Evolutionary conservation across 805 yeast genomes (phyloP).

Genomic region (Yamadazyma kitorensis): DNA sequence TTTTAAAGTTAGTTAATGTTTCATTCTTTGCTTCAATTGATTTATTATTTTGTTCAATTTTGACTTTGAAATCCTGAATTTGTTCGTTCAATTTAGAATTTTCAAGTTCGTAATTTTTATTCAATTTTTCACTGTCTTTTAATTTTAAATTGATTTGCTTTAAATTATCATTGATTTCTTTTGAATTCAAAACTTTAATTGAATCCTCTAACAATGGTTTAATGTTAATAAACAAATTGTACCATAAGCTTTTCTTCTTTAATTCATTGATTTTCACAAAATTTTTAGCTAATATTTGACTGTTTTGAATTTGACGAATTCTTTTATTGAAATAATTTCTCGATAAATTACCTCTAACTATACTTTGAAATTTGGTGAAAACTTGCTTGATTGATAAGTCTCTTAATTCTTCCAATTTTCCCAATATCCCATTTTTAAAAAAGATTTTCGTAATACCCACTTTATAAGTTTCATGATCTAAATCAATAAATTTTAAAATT

Average conservation of each 20-base stretch:
- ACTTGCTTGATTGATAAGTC: slow-evolving; percentile 59
- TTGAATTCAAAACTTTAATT: slow-evolving; percentile 55
- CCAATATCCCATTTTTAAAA: slow-evolving; percentile 74
- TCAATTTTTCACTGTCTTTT: slow-evolving; percentile 33
- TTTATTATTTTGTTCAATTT: slow-evolving; percentile 24
- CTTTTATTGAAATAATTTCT: slow-evolving; percentile 47
- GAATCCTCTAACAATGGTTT: slow-evolving; percentile 74
- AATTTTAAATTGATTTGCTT: slow-evolving; percentile 45
- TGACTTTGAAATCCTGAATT: slow-evolving; percentile 31
- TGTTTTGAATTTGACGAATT: slow-evolving; percentile 65
- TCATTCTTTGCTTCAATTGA: slow-evolving; percentile 46
- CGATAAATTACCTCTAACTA: slow-evolving; percentile 59
- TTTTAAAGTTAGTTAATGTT: slow-evolving; percentile 41
- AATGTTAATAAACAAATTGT: slow-evolving; percentile 61
- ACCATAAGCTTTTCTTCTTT: slow-evolving; percentile 62
- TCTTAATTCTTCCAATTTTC: slow-evolving; percentile 73
- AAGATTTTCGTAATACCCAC: slow-evolving; percentile 72
- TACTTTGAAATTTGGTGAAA: slow-evolving; percentile 60
- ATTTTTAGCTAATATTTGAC: slow-evolving; percentile 63
- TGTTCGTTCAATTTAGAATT: slow-evolving; percentile 39
- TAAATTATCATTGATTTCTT: slow-evolving; percentile 56
- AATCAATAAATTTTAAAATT: slow-evolving; percentile 57
- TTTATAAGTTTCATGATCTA: slow-evolving; percentile 60
- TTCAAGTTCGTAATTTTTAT: slow-evolving; percentile 28
- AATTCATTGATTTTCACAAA: slow-evolving; percentile 51